Evolutionary conservation across 2,329 filamentous ascomycete genomes (phyloP).

Genomic region (Monilinia polystroma): DNA sequence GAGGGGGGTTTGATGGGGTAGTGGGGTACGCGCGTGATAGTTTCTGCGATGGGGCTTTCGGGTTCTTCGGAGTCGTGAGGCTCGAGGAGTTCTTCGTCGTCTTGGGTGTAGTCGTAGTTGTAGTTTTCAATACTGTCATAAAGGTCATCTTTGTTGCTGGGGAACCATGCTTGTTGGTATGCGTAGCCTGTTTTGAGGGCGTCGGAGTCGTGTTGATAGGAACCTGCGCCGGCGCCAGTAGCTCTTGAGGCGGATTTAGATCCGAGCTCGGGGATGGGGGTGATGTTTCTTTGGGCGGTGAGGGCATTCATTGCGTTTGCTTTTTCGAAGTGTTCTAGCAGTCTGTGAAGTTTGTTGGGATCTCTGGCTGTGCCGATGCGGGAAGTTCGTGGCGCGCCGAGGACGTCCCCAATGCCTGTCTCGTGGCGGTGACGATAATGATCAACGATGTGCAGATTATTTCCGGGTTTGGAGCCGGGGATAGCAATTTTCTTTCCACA

Average conservation of each 20-base stretch:
- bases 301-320: constrained; percentile 4
- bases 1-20: neutral
- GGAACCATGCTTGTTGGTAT: neutral
- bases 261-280: neutral
- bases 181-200: neutral
- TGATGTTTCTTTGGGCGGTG: neutral
- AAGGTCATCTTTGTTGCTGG: neutral
- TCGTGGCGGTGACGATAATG: constrained; percentile 14
- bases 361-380: neutral
- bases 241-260: neutral
- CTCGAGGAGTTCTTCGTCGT: neutral
- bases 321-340: constrained; percentile 5
- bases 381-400: neutral
- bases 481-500: constrained; percentile 1
- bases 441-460: neutral
- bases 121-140: neutral
- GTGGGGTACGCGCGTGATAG: neutral
- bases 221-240: neutral
- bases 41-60: neutral
- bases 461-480: neutral
- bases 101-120: neutral
- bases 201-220: neutral
- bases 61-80: neutral
- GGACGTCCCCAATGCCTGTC: constrained; percentile 2
- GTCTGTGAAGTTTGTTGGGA: neutral